Evolutionary conservation across 441 rosid species (phyloP).

Genomic region (Viola pubescens): DNA sequence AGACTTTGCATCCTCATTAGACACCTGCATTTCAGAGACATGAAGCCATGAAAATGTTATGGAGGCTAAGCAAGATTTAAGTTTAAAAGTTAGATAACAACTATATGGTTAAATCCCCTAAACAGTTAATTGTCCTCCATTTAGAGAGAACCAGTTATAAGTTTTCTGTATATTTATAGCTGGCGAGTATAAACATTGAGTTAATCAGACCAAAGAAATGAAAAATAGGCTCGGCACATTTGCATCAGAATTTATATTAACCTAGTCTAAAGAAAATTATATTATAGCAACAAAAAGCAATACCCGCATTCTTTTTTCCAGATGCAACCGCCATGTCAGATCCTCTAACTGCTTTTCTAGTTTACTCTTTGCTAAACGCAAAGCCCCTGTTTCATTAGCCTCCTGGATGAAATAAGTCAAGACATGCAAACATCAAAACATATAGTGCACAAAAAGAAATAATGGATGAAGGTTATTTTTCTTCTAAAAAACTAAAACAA

Average conservation of each 20-base stretch:
- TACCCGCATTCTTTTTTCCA: slow-evolving; percentile 93
- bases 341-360: slow-evolving; percentile 96
- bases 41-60: background rate
- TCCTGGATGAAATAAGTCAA: slow-evolving; percentile 37
- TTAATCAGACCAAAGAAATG: background rate
- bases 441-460: background rate
- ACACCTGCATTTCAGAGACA: slow-evolving; percentile 45
- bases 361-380: slow-evolving; percentile 86
- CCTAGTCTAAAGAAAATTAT: too few species aligned
- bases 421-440: slow-evolving; percentile 10
- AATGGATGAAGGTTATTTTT: background rate
- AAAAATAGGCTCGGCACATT: background rate
- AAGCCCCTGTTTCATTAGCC: slow-evolving; percentile 92
- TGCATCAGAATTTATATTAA: too few species aligned
- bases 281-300: slow-evolving; percentile 19
- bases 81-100: background rate
- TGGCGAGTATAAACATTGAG: background rate
- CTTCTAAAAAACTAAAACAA: background rate
- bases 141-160: background rate
- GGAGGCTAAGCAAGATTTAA: background rate
- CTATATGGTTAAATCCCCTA: background rate
- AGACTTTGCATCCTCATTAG: slow-evolving; percentile 74
- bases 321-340: slow-evolving; percentile 81
- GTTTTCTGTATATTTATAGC: too few species aligned
- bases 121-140: background rate